Base-by-base conservation (phyloP, 306 rosid species). In the Vigna unguiculata region DNA sequence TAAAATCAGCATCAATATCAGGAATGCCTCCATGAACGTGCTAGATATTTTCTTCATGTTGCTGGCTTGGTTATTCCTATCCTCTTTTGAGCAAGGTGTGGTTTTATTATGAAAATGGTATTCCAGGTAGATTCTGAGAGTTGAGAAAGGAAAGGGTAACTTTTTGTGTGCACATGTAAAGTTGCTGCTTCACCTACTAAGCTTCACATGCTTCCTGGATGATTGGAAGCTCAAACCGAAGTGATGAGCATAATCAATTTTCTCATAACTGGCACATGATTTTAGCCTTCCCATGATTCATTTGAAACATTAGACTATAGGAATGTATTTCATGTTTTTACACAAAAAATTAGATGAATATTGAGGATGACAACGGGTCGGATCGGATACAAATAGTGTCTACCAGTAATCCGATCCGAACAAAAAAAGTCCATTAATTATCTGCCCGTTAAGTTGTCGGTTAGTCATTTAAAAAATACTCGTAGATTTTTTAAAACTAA, bases 141-240 rank as follows among this genome's bases (percentile, higher is more conserved):
- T 78, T 63, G 57, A 65, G 38, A 36, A 51, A 10, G 60, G 46
- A 81, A 65, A 16, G 6, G 66, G 43, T 55, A 2, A 41, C 8
- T 6, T 38, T 76, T 81, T 52, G 22, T 61, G 41, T 65, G 67
- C n/a, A 38, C 90, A 87, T 88, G 86, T 83, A 78, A 83, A 74
- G n/a, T 3, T 48, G 82, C 19, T 86, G 87, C 34, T 79, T 83
- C 79, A 90, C 91, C 96, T 60, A 88, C 86, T 60, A 16, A 62
- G 71, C 69, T 71, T 75, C 87, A 83, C 79, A 68, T 59, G 32
- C 89, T 62, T 79, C 72, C 24, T 41, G 83, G 34, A 82, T 90
- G 90, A 76, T 58, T 19, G 9, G 49, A 62, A 32, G 22, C 15
- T 38, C 8, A 9, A 68, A 72, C n/a, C 0, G 9, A 17, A 55